Percentiles rank a stretch among this genome's conserved stretches.
phyloP scores from a whole-genome alignment of 2,329 filamentous ascomycete genomes.

The Claviceps pazoutovae region DNA sequence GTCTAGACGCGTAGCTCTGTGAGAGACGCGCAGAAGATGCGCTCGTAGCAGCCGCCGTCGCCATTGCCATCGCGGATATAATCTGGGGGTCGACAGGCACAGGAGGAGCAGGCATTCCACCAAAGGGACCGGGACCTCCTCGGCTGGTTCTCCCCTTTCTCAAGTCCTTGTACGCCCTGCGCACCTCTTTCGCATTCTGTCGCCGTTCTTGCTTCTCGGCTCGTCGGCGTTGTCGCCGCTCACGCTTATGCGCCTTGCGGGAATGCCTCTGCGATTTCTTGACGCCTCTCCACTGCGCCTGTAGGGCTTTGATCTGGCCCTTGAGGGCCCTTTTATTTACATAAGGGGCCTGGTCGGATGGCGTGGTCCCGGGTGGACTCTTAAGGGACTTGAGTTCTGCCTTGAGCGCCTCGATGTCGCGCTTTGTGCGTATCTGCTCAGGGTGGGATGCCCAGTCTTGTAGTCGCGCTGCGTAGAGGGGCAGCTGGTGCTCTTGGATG shows the following conservation, averaged over 20 bases:
- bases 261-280: slow-evolving; percentile 17
- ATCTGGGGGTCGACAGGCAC: slow-evolving; percentile 1
- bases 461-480: slow-evolving; percentile 29
- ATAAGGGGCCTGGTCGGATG: background rate
- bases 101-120: slow-evolving; percentile 1
- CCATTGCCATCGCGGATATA: background rate
- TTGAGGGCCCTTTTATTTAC: slow-evolving; percentile 22
- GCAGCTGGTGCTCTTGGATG: slow-evolving; percentile 33
- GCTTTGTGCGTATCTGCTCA: slow-evolving; percentile 32
- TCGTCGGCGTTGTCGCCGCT: slow-evolving; percentile 15
- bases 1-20: background rate
- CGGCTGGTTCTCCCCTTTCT: slow-evolving; percentile 9
- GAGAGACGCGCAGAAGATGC: background rate
- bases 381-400: slow-evolving; percentile 29
- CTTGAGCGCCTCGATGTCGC: slow-evolving; percentile 27
- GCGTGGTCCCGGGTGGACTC: slow-evolving; percentile 2
- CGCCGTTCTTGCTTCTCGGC: slow-evolving; percentile 21
- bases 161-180: slow-evolving; percentile 16
- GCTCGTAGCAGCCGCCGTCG: slow-evolving; percentile 1
- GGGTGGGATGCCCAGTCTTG: slow-evolving; percentile 35
- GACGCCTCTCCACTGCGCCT: slow-evolving; percentile 26
- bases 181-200: slow-evolving; percentile 17
- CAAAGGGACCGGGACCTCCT: background rate
- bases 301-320: slow-evolving; percentile 30
- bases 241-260: slow-evolving; percentile 18